phyloP scores from a whole-genome alignment of 2,329 filamentous ascomycete genomes.

The Arthroderma sp. region DNA sequence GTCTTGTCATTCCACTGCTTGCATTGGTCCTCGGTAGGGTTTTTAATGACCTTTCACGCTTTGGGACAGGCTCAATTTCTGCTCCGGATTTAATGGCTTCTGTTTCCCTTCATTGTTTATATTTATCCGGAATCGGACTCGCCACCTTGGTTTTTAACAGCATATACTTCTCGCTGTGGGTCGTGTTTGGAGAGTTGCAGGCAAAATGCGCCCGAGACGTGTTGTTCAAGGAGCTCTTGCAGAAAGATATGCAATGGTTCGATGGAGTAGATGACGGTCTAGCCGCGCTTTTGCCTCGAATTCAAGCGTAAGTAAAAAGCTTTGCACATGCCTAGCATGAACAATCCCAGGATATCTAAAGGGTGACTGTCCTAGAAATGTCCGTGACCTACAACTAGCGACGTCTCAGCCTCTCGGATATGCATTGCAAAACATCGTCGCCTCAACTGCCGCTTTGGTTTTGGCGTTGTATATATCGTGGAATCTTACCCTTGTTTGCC shows the following conservation, averaged over 20 bases:
- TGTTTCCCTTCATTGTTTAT: constrained; percentile 48
- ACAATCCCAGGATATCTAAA: not conserved
- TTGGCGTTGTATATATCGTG: constrained; percentile 71
- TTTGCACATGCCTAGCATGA: not conserved
- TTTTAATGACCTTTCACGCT: constrained; percentile 58
- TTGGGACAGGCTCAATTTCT: constrained; percentile 43
- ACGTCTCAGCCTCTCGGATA: constrained; percentile 69
- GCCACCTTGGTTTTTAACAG: constrained; percentile 56
- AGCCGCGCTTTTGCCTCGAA: constrained; percentile 53
- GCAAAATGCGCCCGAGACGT: constrained; percentile 50
- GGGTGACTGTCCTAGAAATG: constrained; percentile 46
- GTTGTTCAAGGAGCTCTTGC: constrained; percentile 57
- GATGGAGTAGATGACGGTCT: constrained; percentile 60
- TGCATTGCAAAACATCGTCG: constrained; percentile 50
- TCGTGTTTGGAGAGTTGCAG: constrained; percentile 69
- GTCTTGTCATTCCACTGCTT: constrained; percentile 50
- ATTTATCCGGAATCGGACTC: constrained; percentile 50
- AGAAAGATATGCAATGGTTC: constrained; percentile 69
- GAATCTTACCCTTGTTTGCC: constrained; percentile 67
- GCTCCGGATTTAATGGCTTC: constrained; percentile 40
- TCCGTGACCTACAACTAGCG: constrained; percentile 66
- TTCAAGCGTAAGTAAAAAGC: constrained; percentile 52
- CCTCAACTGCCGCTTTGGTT: constrained; percentile 50
- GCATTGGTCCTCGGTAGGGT: constrained; percentile 61
- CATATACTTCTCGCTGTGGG: constrained; percentile 56